phyloP scores from a whole-genome alignment of 495 filamentous ascomycete species.

The Neurospora sp. region DNA sequence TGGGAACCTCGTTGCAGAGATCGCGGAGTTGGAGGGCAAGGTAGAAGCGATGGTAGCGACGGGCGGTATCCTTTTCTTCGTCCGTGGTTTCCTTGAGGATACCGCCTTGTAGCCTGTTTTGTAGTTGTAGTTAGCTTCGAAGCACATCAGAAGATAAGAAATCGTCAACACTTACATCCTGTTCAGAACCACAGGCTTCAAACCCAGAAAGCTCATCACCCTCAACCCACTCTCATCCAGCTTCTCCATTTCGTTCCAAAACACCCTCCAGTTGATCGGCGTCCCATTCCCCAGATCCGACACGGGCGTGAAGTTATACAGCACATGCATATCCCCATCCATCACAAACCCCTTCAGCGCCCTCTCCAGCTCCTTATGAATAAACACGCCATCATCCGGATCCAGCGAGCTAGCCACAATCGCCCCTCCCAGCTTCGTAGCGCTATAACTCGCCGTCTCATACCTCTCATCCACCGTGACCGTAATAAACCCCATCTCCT shows the following conservation, averaged over 20 bases:
- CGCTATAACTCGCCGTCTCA: constrained; percentile 40
- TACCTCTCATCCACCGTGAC: constrained; percentile 20
- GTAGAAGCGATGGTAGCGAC: constrained; percentile 70
- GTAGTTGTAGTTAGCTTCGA: constrained; percentile 16
- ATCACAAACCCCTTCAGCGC: constrained; percentile 69
- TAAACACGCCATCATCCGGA: constrained; percentile 68
- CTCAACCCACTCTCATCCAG: constrained; percentile 64
- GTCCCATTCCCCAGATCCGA: constrained; percentile 37
- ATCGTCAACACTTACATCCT: constrained; percentile 44
- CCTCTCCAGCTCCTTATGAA: constrained; percentile 57
- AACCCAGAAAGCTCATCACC: constrained; percentile 57
- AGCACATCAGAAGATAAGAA: neutral
- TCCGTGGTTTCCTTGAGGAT: constrained; percentile 53
- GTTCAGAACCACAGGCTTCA: constrained; percentile 62
- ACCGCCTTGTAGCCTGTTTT: constrained; percentile 56
- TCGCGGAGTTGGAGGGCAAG: constrained; percentile 72
- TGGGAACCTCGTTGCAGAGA: constrained; percentile 68
- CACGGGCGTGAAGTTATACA: constrained; percentile 74
- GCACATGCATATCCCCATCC: constrained; percentile 76
- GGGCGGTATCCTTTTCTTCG: constrained; percentile 48
- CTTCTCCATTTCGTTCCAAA: constrained; percentile 57
- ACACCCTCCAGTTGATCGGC: constrained; percentile 60
- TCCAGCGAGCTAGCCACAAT: constrained; percentile 63
- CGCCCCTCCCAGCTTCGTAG: constrained; percentile 60
- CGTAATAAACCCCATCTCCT: constrained; percentile 46